Percentiles rank a stretch among this genome's conserved stretches.
Evolutionary conservation across 129 eudicot species (phyloP).

Genomic region (Flaveria bidentis): DNA sequence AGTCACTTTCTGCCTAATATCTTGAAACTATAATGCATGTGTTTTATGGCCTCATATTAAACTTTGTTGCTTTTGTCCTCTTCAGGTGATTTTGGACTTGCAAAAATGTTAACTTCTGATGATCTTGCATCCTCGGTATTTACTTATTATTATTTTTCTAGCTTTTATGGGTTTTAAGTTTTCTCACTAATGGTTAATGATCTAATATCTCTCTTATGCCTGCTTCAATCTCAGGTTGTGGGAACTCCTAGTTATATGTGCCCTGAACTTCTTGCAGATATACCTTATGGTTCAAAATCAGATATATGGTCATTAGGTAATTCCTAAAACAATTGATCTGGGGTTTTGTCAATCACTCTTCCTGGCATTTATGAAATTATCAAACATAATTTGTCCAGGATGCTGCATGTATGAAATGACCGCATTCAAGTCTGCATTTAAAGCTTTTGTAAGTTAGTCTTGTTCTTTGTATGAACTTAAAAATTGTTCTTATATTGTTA

Average conservation of each 20-base stretch:
- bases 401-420: constrained; percentile 98
- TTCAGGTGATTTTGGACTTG: constrained; percentile 99
- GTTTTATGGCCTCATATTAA: not conserved
- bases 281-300: constrained; percentile 97
- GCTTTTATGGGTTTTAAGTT: not conserved
- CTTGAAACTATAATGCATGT: not conserved
- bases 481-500: not conserved
- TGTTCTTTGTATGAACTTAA: not conserved
- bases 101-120: constrained; percentile 81
- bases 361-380: not conserved
- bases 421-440: constrained; percentile 88
- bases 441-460: constrained; percentile 86
- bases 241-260: constrained; percentile 99
- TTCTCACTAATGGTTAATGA: constrained; percentile 5
- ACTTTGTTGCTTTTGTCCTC: constrained; percentile 10
- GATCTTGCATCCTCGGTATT: constrained; percentile 96
- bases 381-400: constrained; percentile 50
- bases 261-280: constrained; percentile 99
- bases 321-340: not conserved
- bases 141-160: constrained; percentile 13
- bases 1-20: not conserved
- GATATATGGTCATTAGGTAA: constrained; percentile 99
- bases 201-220: not conserved
- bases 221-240: constrained; percentile 59
- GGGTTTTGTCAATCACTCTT: not conserved